phyloP scores from a whole-genome alignment of 139 green algal genomes.

The Tetraselmis chui region DNA sequence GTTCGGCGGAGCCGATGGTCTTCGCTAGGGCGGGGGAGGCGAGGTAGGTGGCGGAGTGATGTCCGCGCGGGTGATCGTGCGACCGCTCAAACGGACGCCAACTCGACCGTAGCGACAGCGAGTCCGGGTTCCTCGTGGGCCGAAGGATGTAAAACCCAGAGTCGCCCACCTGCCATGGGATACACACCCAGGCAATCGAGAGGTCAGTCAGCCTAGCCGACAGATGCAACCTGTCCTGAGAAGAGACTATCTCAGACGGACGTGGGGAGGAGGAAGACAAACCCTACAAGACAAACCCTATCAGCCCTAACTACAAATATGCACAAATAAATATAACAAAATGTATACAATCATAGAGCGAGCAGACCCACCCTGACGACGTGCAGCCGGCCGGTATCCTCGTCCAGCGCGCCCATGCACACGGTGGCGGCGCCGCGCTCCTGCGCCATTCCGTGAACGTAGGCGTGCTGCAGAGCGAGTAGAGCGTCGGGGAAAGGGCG shows the following conservation, averaged over 20 bases:
- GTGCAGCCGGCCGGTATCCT: background rate
- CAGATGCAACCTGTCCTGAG: background rate
- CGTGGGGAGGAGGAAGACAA: background rate
- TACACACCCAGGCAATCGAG: background rate
- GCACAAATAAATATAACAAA: background rate
- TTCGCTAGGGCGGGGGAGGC: background rate
- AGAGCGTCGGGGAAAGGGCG: background rate
- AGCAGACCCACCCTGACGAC: background rate
- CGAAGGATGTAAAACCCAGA: background rate
- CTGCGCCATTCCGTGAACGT: background rate
- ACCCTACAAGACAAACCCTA: background rate
- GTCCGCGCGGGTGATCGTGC: background rate
- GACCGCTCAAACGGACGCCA: background rate
- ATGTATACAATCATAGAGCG: background rate
- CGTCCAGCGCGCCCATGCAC: background rate
- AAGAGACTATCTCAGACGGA: background rate
- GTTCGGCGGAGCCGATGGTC: background rate
- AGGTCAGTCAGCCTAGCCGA: background rate
- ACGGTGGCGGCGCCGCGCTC: background rate
- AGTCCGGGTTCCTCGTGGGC: background rate
- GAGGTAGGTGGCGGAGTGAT: background rate
- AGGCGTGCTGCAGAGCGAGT: background rate
- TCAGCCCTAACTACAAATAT: background rate
- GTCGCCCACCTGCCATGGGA: background rate
- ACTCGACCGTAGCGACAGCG: background rate